Percentiles rank a stretch among this genome's conserved stretches.
These are phyloP conservation scores for Fusarium sp. DNA, from an alignment of 2,329 filamentous ascomycete species.

Conservation along the genomic window DNA sequence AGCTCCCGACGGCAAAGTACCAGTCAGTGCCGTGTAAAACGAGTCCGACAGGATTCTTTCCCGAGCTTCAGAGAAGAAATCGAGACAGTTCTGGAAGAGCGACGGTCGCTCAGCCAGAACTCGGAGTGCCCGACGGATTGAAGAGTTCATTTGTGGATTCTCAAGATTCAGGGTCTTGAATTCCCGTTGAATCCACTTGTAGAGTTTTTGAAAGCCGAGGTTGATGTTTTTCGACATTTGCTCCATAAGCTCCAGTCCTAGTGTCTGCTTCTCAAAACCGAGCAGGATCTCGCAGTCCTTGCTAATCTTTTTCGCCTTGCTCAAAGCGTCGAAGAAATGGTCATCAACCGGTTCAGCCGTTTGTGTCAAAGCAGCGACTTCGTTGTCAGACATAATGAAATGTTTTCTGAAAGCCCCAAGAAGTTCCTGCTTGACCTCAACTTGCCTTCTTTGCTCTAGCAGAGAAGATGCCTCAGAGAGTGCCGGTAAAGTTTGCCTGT, in stretches of 20 bases:
- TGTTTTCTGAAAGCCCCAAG: constrained; percentile 81
- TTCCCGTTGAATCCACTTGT: constrained; percentile 93
- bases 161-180: constrained; percentile 94
- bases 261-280: constrained; percentile 86
- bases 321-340: constrained; percentile 81
- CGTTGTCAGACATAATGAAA: constrained; percentile 86
- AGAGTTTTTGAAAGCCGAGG: constrained; percentile 92
- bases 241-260: constrained; percentile 92
- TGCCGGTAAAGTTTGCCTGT: constrained; percentile 77
- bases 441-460: constrained; percentile 76
- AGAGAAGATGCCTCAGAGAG: constrained; percentile 81
- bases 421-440: constrained; percentile 83
- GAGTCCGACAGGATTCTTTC: constrained; percentile 88
- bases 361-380: constrained; percentile 79
- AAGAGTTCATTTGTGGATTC: constrained; percentile 88
- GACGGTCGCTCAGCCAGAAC: constrained; percentile 90
- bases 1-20: constrained; percentile 67
- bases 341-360: constrained; percentile 86
- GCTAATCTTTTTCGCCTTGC: constrained; percentile 86
- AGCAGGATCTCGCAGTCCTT: constrained; percentile 90
- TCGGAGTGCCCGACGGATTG: constrained; percentile 84
- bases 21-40: constrained; percentile 89
- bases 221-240: constrained; percentile 88
- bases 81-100: constrained; percentile 91
- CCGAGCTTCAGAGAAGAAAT: constrained; percentile 90